A percentile compares a stretch with the other conserved stretches of the same genome.
Evolutionary conservation across 805 yeast genomes (phyloP).

Genomic region (Candida nitratophila): DNA sequence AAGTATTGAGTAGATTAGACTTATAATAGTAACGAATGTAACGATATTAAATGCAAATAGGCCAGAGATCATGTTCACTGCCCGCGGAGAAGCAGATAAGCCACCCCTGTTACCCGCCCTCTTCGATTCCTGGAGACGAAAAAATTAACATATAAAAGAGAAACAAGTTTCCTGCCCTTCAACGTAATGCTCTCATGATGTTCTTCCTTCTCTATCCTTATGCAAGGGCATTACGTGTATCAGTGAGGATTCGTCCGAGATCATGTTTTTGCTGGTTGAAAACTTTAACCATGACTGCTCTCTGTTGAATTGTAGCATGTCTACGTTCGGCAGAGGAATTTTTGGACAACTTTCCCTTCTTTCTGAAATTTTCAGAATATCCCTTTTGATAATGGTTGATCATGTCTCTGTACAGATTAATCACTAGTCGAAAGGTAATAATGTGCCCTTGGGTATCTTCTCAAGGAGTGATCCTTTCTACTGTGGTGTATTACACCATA

Average conservation of each 20-base stretch:
- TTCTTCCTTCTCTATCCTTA: slow-evolving; percentile 63
- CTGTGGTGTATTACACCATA: too few species aligned
- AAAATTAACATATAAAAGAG: not conserved
- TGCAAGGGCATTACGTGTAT: slow-evolving; percentile 99
- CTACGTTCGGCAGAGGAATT: slow-evolving; percentile 57
- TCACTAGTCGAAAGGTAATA: too few species aligned
- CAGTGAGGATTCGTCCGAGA: slow-evolving; percentile 99
- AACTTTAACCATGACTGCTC: slow-evolving; percentile 93
- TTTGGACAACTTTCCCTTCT: slow-evolving; percentile 44
- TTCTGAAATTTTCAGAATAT: not conserved
- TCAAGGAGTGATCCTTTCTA: too few species aligned
- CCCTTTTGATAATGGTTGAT: not conserved
- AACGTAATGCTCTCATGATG: not conserved
- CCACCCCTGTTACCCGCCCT: too few species aligned
- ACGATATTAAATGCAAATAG: too few species aligned
- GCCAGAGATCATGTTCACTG: too few species aligned
- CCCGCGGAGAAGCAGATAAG: too few species aligned
- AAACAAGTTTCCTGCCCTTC: not conserved
- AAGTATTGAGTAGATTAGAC: not conserved
- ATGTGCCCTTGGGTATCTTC: too few species aligned
- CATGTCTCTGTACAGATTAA: slow-evolving; percentile 2
- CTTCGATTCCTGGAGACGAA: too few species aligned
- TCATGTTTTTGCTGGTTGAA: slow-evolving; percentile 99
- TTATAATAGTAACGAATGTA: too few species aligned
- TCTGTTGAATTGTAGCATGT: slow-evolving; percentile 32